Conservation (phyloP, 768 basidiomycete species). For the Panaeolus papilionaceus region DNA sequence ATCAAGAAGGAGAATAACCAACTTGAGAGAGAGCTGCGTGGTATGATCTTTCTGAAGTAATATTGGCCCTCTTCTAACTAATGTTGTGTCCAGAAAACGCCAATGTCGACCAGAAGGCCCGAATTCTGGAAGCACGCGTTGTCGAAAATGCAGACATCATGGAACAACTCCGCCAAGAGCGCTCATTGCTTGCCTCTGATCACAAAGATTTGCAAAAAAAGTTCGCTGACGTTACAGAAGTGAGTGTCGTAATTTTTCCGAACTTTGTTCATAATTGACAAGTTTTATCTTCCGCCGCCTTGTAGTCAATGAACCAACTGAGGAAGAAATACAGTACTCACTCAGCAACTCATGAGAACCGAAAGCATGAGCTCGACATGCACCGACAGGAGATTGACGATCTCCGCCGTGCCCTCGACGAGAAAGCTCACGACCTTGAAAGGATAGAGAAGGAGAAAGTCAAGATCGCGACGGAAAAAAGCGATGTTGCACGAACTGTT, state of each 20-base stretch:
- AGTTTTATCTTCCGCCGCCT: constrained; percentile 34
- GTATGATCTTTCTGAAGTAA: constrained; percentile 43
- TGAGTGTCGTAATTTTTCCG: constrained; percentile 34
- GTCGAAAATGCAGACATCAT: constrained; percentile 74
- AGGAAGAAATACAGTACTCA: constrained; percentile 65
- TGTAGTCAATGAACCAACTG: constrained; percentile 50
- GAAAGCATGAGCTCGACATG: constrained; percentile 76
- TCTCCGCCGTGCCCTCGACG: constrained; percentile 69
- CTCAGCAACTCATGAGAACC: constrained; percentile 71
- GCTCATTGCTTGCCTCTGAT: constrained; percentile 68
- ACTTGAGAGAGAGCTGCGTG: constrained; percentile 75
- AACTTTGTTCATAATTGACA: background rate
- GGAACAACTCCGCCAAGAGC: constrained; percentile 79
- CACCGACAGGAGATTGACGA: constrained; percentile 78
- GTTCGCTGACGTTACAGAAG: constrained; percentile 72
- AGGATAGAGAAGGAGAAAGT: constrained; percentile 68
- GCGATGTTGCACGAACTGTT: constrained; percentile 70
- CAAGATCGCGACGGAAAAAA: constrained; percentile 65
- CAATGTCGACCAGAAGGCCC: constrained; percentile 76
- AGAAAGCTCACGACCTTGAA: constrained; percentile 67
- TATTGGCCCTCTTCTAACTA: background rate
- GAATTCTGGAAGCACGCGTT: constrained; percentile 69
- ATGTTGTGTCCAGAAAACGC: constrained; percentile 52
- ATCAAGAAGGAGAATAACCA: constrained; percentile 77
- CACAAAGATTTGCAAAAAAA: constrained; percentile 77